Percentiles rank a stretch among this genome's conserved stretches.
Conservation (phyloP, 176 grass and related monocot species). For the Juncus effusus region DNA sequence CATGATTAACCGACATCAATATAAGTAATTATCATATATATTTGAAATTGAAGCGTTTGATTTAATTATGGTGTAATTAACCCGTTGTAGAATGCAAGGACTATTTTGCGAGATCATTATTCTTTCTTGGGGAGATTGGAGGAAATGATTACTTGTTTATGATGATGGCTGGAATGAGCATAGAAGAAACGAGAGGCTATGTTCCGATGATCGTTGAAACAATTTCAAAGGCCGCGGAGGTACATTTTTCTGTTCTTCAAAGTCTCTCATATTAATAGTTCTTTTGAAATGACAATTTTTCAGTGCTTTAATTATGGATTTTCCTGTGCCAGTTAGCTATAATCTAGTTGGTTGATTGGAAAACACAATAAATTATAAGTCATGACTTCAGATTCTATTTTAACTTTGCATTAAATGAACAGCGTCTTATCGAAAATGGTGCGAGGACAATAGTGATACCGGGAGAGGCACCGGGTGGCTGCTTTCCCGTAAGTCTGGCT, state of each 20-base stretch:
- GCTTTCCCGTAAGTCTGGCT: conserved; percentile 23
- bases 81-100: conserved; percentile 30
- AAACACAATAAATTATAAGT: too few relatives aligned
- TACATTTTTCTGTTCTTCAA: conserved; percentile 10
- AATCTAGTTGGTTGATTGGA: too few relatives aligned
- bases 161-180: background rate
- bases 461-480: conserved; percentile 36
- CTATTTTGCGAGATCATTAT: conserved; percentile 33
- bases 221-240: conserved; percentile 46
- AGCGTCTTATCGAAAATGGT: conserved; percentile 33
- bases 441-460: conserved; percentile 22
- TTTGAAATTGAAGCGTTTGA: background rate
- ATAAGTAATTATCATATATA: background rate
- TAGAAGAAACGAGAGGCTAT: conserved; percentile 9
- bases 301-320: too few relatives aligned
- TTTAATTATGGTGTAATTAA: background rate
- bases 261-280: background rate
- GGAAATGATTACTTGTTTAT: conserved; percentile 45
- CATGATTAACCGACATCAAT: background rate
- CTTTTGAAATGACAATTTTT: background rate
- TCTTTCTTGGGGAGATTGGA: conserved; percentile 42
- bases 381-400: background rate
- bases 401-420: background rate
- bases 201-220: conserved; percentile 26
- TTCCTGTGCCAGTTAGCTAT: too few relatives aligned